Evolutionary conservation across 116 monocot species (phyloP), one percentile per base, ranked within the genome.

Genomic region (Posidonia oceanica): DNA sequence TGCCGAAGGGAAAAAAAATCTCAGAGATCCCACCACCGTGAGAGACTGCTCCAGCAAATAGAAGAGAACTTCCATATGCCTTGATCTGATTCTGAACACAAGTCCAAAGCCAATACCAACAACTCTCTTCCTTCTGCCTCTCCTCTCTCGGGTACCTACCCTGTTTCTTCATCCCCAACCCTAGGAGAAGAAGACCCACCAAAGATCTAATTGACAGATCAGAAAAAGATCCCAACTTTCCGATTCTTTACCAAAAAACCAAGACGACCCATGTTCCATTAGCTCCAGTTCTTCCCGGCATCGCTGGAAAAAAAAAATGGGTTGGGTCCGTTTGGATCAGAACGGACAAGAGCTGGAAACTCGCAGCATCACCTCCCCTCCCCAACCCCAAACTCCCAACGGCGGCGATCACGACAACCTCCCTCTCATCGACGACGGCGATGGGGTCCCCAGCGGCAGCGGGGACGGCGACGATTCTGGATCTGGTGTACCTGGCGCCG

Each of bases 401-500:
- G 48, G 48, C 48, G 48, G 8, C 48, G 66, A 66, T 41, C 17
- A 42, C 39, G 66, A 66, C 17, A 40, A 42, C 4, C 66, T 39
- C 7, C 74, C 66, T 2, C 54, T 74, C 22, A 74, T 66, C 54
- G n/a, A 38, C 39, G 66, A 74, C 20, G 18, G 15, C 53, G 7
- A 23, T 21, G 0, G 6, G 15, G 7, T 15, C n/a, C 0, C 38
- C 67, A 7, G 48, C 8, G 48, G 48, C 29, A 29, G 29, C 29
- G 48, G 48, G 36, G 51, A 15, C 22, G 21, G 4, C 14, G 68
- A 12, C 21, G 52, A 52, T 53, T 42, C 71, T 14, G 65, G 53
- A 7, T 95, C 94, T 10, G 82, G 79, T 15, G 64, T 91, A 44
- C 67, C 86, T 11, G 84, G 88, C n/a, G 91, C 94, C 12, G 91